These are phyloP conservation scores for Albizia julibrissin DNA, from an alignment of 306 rosid genomes.

Conservation along the genomic window DNA sequence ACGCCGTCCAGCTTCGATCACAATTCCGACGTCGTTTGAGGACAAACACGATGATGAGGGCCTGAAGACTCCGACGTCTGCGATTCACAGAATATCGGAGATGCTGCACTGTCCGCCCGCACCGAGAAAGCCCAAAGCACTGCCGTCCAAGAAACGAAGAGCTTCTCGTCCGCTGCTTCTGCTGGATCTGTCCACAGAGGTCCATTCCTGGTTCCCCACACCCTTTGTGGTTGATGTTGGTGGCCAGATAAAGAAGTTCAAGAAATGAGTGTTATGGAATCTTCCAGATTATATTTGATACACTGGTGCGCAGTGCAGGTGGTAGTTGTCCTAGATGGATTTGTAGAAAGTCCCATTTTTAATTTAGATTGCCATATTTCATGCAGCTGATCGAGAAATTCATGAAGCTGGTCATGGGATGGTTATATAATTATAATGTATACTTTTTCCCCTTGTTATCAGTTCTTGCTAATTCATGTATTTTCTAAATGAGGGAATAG, in stretches of 20 bases:
- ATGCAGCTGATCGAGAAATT: neutral
- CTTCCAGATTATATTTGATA: neutral
- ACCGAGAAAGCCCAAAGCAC: slow-evolving; percentile 65
- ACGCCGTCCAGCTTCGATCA: slow-evolving; percentile 29
- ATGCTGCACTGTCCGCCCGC: slow-evolving; percentile 59
- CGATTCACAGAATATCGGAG: slow-evolving; percentile 46
- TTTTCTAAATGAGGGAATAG: neutral
- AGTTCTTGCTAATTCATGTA: neutral
- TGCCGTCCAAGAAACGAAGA: slow-evolving; percentile 46
- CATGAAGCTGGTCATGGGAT: neutral
- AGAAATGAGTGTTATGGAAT: slow-evolving; percentile 12
- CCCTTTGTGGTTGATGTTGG: slow-evolving; percentile 44
- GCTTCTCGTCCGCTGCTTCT: slow-evolving; percentile 18
- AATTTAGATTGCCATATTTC: neutral
- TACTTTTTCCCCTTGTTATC: neutral
- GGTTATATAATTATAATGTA: neutral
- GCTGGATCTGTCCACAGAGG: slow-evolving; percentile 47
- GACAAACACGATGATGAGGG: slow-evolving; percentile 36
- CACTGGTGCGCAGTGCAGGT: neutral
- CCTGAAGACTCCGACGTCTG: slow-evolving; percentile 68
- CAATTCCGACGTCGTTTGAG: slow-evolving; percentile 29
- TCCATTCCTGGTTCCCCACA: slow-evolving; percentile 52
- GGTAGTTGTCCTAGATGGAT: neutral
- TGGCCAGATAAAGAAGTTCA: slow-evolving; percentile 48
- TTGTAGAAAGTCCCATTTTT: neutral